Evolutionary conservation across 768 basidiomycete genomes (phyloP), one percentile per base, ranked within the genome.

Genomic region (Naganishia randhawae): DNA sequence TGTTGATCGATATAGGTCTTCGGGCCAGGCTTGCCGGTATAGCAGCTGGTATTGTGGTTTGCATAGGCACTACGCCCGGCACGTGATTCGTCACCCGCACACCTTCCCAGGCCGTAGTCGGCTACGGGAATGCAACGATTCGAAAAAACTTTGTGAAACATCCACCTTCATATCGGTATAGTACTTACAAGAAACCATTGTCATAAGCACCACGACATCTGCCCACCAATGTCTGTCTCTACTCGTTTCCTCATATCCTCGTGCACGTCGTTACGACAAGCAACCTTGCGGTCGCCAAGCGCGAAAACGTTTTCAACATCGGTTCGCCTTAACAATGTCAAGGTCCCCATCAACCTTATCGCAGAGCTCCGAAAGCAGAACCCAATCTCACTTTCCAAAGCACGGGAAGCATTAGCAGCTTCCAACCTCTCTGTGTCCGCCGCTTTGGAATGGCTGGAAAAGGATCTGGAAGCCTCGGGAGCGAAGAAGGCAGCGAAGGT

Each of bases 401-500:
- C 94, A 33, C 86, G 89, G 41, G 90, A 94, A 78, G 94, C 95
- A 2, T 88, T 98, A 63, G 77, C 80, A 62, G 86, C 87, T 31
- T 84, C 86, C 33, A 84, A 87, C 75, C 89, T 90, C 81, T 85
- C 92, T 78, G 75, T 96, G 63, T 78, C 86, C 17, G 84, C 79
- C 27, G 92, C 95, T 13, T 81, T 94, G 68, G 81, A 83, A 74
- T 97, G 92, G 90, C 85, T 98, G 39, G 81, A 89, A 73, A 84
- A 86, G 66, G 90, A 95, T 79, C 83, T 89, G 32, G 82, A 82
- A 2, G 65, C 67, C 1, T 69, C 70, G 14, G 91, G 92, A 5
- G 87, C 86, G 19, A 85, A 85, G 71, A 92, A 90, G 75, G 90
- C 89, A 0, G 90, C 87, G 42, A 98, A 95, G 79, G 83, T 97